phyloP scores from a whole-genome alignment of 257 asterid species.

The Nicotiana sylvestris region DNA sequence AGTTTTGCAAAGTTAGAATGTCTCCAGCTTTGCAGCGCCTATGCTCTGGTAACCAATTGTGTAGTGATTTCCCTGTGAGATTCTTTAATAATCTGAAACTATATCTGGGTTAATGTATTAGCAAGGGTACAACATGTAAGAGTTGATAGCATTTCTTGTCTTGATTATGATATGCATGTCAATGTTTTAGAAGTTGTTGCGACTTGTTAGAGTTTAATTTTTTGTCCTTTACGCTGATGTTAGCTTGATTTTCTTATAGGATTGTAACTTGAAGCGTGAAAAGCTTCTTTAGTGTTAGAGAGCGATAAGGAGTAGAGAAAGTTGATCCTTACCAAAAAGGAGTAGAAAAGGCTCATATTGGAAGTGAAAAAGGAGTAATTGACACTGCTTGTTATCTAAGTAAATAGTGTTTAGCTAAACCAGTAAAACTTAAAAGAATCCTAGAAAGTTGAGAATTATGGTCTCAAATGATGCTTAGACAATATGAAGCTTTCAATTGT shows the following conservation, averaged over 20 bases:
- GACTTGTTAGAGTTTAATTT: slow-evolving; percentile 5
- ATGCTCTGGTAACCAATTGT: neutral
- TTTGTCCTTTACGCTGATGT: neutral
- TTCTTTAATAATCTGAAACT: neutral
- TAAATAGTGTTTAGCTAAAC: neutral
- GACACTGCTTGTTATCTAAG: neutral
- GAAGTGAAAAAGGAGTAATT: neutral
- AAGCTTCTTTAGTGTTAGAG: neutral
- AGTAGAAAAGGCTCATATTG: neutral
- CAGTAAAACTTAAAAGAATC: neutral
- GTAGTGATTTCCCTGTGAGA: neutral
- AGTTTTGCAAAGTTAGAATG: neutral
- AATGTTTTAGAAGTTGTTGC: neutral
- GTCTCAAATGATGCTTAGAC: neutral
- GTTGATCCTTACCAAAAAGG: neutral
- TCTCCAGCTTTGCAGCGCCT: slow-evolving; percentile 8
- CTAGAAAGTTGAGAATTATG: neutral
- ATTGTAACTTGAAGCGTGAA: neutral
- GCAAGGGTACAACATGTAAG: neutral
- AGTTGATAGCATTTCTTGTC: neutral
- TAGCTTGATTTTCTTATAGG: neutral
- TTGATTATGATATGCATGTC: neutral
- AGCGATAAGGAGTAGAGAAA: neutral
- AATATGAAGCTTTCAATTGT: neutral
- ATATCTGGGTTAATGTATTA: too few relatives aligned